Evolutionary conservation across 129 eudicot genomes (phyloP), one percentile per base, ranked within the genome.

Genomic region (Calendula officinalis): DNA sequence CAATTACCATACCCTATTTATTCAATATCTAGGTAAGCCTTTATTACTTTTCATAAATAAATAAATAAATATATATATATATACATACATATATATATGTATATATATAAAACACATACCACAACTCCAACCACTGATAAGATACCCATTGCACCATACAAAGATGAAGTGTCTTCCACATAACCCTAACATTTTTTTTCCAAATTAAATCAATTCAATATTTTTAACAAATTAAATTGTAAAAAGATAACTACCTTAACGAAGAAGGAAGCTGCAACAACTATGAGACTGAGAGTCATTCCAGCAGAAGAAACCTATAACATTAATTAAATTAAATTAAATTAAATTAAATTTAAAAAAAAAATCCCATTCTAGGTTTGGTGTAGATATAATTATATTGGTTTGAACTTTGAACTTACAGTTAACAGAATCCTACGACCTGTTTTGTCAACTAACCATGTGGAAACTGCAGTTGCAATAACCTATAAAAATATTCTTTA

Each of bases 361-460:
- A 13, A 44, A 4, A 7, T 44, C 10, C n/a, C 8, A 8, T 44
- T 44, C 8, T 44, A 44, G 12, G 10, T 44, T 13, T 44, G 49
- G 10, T 8, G 49, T 44, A 12, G 8, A 59, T 15, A 55, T 49
- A 60, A 63, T 33, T 52, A 27, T 50, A 60, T 42, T 42, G 49
- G 56, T 48, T 54, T 12, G 15, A 66, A 22, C 95, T 48, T 54
- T 12, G 15, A 66, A 22, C 95, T 83, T 68, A 92, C 98, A 56
- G 81, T 81, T 41, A 92, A 83, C 67, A 92, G 83, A 81, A 92
- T 74, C 72, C 98, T 79, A 48, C 98, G 96, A 43, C 98, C 98
- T 35, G 98, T 82, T 88, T 80, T 92, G 81, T 92, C 98, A 70
- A 81, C 92, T 83, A 92, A 64, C 95, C 96, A 92, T 38, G 91